phyloP scores from a whole-genome alignment of 192 early-diverging fungal genomes.

The Lobulomyces angularis region DNA sequence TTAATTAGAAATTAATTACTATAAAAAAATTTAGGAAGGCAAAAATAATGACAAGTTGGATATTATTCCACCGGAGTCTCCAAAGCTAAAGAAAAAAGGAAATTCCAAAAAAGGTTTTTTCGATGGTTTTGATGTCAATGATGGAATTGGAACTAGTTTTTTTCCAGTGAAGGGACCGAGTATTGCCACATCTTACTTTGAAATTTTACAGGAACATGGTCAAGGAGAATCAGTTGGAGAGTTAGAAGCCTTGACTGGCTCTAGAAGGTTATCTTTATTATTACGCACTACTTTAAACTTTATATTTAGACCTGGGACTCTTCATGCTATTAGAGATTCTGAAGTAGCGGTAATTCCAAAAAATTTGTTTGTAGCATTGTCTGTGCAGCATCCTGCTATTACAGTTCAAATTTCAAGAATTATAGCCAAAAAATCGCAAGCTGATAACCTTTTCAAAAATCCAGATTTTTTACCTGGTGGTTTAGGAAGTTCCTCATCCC shows the following conservation, averaged over 20 bases:
- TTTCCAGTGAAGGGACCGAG: background rate
- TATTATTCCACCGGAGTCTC: background rate
- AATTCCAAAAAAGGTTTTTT: background rate
- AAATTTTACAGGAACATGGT: conserved; percentile 84
- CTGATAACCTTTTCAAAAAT: conserved; percentile 2
- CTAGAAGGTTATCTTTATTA: conserved; percentile 11
- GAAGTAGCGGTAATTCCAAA: conserved; percentile 93
- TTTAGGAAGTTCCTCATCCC: conserved; percentile 6
- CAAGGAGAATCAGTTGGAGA: conserved; percentile 95
- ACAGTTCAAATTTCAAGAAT: conserved; percentile 83
- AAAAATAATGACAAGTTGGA: conserved; percentile 3
- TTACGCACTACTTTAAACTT: conserved; percentile 16
- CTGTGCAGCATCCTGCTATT: conserved; percentile 76
- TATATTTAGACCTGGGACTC: conserved; percentile 61
- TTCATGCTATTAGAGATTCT: conserved; percentile 95
- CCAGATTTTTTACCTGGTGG: too few relatives aligned
- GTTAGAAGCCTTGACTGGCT: conserved; percentile 71
- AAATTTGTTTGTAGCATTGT: conserved; percentile 85
- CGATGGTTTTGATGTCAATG: background rate
- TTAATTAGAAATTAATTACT: background rate
- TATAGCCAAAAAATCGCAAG: conserved; percentile 55
- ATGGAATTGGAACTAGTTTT: conserved; percentile 4
- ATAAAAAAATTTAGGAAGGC: conserved; percentile 28
- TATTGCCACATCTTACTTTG: conserved; percentile 22
- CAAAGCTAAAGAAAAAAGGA: background rate